Conservation (phyloP, 2,329 filamentous ascomycete species). For the Claviceps humidiphila region DNA sequence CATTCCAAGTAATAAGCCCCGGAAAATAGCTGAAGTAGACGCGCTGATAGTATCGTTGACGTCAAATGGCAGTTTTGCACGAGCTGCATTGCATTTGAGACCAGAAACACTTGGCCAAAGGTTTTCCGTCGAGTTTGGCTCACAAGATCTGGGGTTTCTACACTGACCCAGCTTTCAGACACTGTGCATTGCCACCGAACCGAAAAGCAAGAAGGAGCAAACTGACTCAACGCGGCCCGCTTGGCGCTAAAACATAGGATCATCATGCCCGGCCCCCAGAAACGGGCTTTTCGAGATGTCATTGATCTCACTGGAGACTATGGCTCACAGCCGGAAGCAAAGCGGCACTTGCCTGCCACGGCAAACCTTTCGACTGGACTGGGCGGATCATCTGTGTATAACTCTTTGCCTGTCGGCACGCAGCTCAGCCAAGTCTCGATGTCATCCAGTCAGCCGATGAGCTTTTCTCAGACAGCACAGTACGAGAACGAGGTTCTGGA, state of each 20-base stretch:
- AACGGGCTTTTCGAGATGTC: slow-evolving; percentile 21
- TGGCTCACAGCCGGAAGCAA: slow-evolving; percentile 11
- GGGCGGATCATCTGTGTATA: slow-evolving; percentile 10
- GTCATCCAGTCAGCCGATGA: slow-evolving; percentile 4
- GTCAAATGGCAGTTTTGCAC: background rate
- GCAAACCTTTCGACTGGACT: slow-evolving; percentile 6
- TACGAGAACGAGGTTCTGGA: slow-evolving; percentile 28
- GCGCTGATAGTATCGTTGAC: too few relatives aligned
- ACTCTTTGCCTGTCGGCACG: background rate
- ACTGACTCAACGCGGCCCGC: background rate
- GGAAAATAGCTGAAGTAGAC: too few relatives aligned
- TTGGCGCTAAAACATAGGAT: background rate
- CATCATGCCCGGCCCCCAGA: slow-evolving; percentile 12
- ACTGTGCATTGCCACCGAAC: background rate
- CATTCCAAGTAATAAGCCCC: too few relatives aligned
- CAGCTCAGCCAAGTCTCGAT: slow-evolving; percentile 1
- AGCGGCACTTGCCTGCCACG: slow-evolving; percentile 14
- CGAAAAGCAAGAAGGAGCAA: background rate
- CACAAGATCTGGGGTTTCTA: background rate
- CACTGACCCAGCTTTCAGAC: background rate
- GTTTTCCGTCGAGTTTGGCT: background rate
- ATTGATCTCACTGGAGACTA: slow-evolving; percentile 30
- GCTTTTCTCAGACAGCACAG: slow-evolving; percentile 1
- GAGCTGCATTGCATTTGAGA: background rate
- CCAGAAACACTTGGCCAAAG: background rate